A percentile compares a stretch with the other conserved stretches of the same genome.
Evolutionary conservation across 306 rosid species (phyloP).

Genomic region (Castanopsis chinensis): DNA sequence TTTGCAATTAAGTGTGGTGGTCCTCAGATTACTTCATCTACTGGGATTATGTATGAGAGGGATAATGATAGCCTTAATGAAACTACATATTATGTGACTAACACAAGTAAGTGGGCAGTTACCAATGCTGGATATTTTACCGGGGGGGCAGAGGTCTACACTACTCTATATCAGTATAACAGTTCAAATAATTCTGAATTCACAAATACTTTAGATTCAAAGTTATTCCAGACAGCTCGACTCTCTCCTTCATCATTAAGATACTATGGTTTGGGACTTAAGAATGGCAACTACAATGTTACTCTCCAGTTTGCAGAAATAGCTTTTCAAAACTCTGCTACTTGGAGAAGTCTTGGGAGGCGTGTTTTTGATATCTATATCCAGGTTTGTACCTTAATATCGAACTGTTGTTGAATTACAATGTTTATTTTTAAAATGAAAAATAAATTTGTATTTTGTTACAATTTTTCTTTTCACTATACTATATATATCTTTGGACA

Average conservation of each 20-base stretch:
- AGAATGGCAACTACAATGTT: slow-evolving; percentile 50
- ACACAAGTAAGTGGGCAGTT: neutral
- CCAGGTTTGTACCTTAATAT: slow-evolving; percentile 36
- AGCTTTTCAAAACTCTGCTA: slow-evolving; percentile 23
- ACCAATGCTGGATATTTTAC: neutral
- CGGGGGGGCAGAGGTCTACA: neutral
- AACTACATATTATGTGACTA: neutral
- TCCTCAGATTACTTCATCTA: neutral
- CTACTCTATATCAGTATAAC: neutral
- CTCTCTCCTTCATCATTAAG: slow-evolving; percentile 24
- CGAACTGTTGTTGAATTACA: neutral
- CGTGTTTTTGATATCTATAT: slow-evolving; percentile 59
- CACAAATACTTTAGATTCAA: neutral
- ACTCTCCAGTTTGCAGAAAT: slow-evolving; percentile 55
- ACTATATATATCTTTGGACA: no score
- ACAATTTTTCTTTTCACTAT: neutral
- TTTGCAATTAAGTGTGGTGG: neutral
- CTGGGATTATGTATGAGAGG: neutral
- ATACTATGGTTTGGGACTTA: slow-evolving; percentile 51
- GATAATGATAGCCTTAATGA: neutral
- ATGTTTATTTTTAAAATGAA: neutral
- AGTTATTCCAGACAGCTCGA: slow-evolving; percentile 24
- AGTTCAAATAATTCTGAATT: neutral
- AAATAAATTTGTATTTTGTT: neutral
- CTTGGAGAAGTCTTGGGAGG: slow-evolving; percentile 43